Conservation (phyloP, 805 yeast species). For the Metschnikowia reukaufii region DNA sequence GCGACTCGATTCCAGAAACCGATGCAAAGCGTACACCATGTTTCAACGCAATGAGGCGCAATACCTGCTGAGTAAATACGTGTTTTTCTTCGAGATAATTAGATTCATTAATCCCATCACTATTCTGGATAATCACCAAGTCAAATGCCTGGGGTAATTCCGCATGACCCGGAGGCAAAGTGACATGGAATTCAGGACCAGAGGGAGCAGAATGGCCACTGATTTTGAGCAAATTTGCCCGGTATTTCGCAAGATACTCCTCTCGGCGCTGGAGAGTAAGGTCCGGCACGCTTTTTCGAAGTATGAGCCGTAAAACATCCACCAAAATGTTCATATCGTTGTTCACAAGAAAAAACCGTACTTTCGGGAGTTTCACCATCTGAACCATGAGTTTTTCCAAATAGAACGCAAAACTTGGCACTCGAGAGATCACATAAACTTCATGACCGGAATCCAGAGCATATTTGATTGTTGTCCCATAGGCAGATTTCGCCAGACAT, state of each 20-base stretch:
- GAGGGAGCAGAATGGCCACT: constrained; percentile 5
- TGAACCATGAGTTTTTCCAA: constrained; percentile 7
- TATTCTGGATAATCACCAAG: constrained; percentile 20
- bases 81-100: constrained; percentile 22
- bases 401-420: constrained; percentile 10
- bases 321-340: constrained; percentile 10
- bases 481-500: constrained; percentile 13
- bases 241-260: constrained; percentile 4
- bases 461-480: constrained; percentile 9
- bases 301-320: constrained; percentile 9
- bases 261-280: background rate
- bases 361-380: constrained; percentile 4
- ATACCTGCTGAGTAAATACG: constrained; percentile 35
- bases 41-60: constrained; percentile 33
- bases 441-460: constrained; percentile 12
- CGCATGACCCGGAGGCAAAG: constrained; percentile 23
- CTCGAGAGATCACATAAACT: constrained; percentile 13
- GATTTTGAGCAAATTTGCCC: constrained; percentile 7
- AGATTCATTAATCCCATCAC: constrained; percentile 13
- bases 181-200: constrained; percentile 5
- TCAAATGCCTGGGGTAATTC: constrained; percentile 26
- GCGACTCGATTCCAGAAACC: constrained; percentile 19
- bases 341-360: constrained; percentile 13
- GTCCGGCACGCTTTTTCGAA: constrained; percentile 1
- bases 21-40: constrained; percentile 29